Conservation (phyloP, 2,329 filamentous ascomycete genomes). For the Hirsutella rhossiliensis region DNA sequence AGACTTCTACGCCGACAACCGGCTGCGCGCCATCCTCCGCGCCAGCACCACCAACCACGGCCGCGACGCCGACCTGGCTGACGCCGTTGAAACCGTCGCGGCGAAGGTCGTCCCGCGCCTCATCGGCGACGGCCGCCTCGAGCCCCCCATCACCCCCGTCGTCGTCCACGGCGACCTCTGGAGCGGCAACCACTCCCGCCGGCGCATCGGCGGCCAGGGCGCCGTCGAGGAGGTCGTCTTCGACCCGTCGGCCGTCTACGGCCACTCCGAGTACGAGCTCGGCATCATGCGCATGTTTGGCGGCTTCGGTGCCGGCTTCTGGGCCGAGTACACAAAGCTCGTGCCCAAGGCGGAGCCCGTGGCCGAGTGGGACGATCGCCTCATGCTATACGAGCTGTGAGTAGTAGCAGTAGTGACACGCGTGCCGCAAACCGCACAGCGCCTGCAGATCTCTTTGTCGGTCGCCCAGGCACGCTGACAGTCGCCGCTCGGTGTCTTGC, state of each 20-base stretch:
- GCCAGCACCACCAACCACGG: slow-evolving; percentile 51
- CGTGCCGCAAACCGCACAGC: background rate
- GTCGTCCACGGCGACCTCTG: slow-evolving; percentile 89
- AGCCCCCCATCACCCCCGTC: slow-evolving; percentile 54
- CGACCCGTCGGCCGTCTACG: slow-evolving; percentile 72
- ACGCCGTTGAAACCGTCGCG: slow-evolving; percentile 53
- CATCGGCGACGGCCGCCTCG: slow-evolving; percentile 55
- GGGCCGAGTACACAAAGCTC: slow-evolving; percentile 63
- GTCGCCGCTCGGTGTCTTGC: background rate
- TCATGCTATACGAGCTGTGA: slow-evolving; percentile 71
- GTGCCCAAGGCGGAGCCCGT: slow-evolving; percentile 71
- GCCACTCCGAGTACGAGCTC: slow-evolving; percentile 79
- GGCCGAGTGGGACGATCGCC: slow-evolving; percentile 74
- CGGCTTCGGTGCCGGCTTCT: slow-evolving; percentile 62
- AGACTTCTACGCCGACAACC: slow-evolving; percentile 70
- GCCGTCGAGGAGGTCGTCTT: slow-evolving; percentile 64
- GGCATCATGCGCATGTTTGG: slow-evolving; percentile 98
- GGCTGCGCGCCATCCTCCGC: slow-evolving; percentile 53
- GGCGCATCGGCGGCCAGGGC: slow-evolving; percentile 43
- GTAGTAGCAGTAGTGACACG: slow-evolving; percentile 30
- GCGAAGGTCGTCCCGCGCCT: slow-evolving; percentile 59
- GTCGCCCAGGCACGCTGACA: too few relatives aligned
- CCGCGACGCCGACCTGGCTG: slow-evolving; percentile 45
- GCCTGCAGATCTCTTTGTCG: background rate
- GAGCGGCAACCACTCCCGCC: slow-evolving; percentile 70